Evolutionary conservation across 352 stramenopile species (phyloP).

Genomic region (Phytophthora parvispora): DNA sequence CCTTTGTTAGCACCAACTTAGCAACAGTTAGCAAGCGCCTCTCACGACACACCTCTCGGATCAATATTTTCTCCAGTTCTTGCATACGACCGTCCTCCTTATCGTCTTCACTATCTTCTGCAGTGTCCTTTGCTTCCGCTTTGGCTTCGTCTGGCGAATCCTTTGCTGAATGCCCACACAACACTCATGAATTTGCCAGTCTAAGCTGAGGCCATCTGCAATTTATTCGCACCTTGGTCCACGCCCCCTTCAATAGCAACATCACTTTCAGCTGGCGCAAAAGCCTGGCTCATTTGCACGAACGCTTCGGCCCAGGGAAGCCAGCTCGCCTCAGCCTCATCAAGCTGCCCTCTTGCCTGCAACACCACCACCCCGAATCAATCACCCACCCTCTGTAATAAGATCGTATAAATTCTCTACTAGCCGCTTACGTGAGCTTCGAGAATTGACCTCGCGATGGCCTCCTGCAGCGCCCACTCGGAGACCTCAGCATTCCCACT

Average conservation of each 20-base stretch:
- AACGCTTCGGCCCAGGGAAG: constrained; percentile 75
- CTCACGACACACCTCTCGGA: constrained; percentile 57
- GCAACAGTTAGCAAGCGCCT: background rate
- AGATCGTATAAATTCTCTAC: background rate
- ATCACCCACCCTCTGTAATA: too few relatives aligned
- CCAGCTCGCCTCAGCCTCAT: constrained; percentile 63
- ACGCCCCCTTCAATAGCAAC: background rate
- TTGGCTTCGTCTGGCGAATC: constrained; percentile 15
- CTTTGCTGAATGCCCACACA: constrained; percentile 8
- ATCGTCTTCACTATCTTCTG: constrained; percentile 7
- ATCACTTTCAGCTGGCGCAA: constrained; percentile 1
- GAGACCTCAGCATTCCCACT: constrained; percentile 33
- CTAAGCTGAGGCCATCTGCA: background rate
- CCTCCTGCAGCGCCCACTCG: constrained; percentile 77
- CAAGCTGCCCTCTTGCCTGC: constrained; percentile 56
- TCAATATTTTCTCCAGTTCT: constrained; percentile 64
- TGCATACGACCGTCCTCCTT: constrained; percentile 40
- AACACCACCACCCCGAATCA: background rate
- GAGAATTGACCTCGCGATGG: constrained; percentile 74
- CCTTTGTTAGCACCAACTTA: background rate
- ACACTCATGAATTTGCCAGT: background rate
- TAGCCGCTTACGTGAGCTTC: constrained; percentile 54
- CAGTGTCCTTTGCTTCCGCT: constrained; percentile 11
- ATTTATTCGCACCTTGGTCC: constrained; percentile 15
- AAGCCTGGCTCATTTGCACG: constrained; percentile 52